Evolutionary conservation across 192 early-diverging fungal species (phyloP).

Genomic region (Coemansia sp.): DNA sequence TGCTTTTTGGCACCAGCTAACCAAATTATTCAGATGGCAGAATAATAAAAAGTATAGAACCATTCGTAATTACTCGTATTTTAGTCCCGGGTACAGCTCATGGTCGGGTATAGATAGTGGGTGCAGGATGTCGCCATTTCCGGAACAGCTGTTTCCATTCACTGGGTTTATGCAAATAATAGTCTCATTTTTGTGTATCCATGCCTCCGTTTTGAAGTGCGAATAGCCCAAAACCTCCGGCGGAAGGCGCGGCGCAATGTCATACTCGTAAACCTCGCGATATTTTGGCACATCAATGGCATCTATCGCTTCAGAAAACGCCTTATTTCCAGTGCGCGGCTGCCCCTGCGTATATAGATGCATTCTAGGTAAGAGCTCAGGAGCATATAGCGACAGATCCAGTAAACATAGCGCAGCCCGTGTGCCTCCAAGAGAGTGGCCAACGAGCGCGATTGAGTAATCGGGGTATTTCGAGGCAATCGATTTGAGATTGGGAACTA

Average conservation of each 20-base stretch:
- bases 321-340: slow-evolving; percentile 49
- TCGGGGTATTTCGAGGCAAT: slow-evolving; percentile 31
- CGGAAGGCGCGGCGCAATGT: slow-evolving; percentile 39
- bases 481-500: slow-evolving; percentile 13
- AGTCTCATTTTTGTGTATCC: slow-evolving; percentile 40
- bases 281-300: slow-evolving; percentile 21
- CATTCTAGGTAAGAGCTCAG: slow-evolving; percentile 20
- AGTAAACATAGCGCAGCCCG: slow-evolving; percentile 34
- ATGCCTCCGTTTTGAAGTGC: slow-evolving; percentile 40
- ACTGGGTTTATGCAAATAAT: slow-evolving; percentile 20
- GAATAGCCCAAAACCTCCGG: slow-evolving; percentile 25
- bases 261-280: slow-evolving; percentile 46
- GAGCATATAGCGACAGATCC: slow-evolving; percentile 26
- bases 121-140: slow-evolving; percentile 6
- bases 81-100: slow-evolving; percentile 33
- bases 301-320: slow-evolving; percentile 37
- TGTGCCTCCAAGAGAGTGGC: slow-evolving; percentile 52
- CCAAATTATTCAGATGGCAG: no score
- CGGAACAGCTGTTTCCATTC: slow-evolving; percentile 20
- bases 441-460: slow-evolving; percentile 40
- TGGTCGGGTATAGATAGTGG: slow-evolving; percentile 26
- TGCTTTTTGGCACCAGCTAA: no score
- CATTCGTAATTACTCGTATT: slow-evolving; percentile 21
- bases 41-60: no score
- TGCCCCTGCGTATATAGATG: slow-evolving; percentile 43